Evolutionary conservation across 1,139 yeast genomes (phyloP), one percentile per base, ranked within the genome.

Genomic region (Arxiozyma slooffiae): DNA sequence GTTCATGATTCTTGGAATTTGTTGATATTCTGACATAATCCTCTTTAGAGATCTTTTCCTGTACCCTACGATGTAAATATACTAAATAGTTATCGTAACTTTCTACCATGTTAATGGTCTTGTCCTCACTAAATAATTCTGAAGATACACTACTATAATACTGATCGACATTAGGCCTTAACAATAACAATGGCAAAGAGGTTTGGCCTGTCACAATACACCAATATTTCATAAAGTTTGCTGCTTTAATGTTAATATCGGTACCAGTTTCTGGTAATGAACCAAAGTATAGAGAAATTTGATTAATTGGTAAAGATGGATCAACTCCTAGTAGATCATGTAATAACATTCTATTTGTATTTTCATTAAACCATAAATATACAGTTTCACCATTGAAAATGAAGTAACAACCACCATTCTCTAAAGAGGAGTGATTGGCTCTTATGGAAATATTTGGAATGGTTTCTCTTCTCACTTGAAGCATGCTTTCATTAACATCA

Each of bases 291-390:
- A 66, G 46, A 7, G 59, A 36, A 18, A 65, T 56, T 58, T 80
- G 82, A 22, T 77, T 69, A 30, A 71, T 60, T n/a, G 78, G 62
- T 3, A 80, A 71, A 48, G 74, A 74, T 22, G 85, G 69, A 24
- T 76, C 72, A 21, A 79, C 74, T 1, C 95, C 96, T 62, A 90
- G 82, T 52, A 92, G 69, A 66, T 90, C 97, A 55, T 77, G 72
- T 30, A 92, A 64, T 38, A 92, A 71, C 53, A 80, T 67, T 7
- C 84, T 80, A 57, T 85, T 82, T 1, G 87, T 85, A 44, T 80
- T 77, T 17, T 79, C 78, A 63, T 87, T 88, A 39, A 92, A 71
- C 82, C 88, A 86, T 38, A 92, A 71, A 51, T 74, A 74, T 4
- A 83, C 73, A 22, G 72, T 65, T 34, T 71, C 73, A 16, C 96